A percentile compares a stretch with the other conserved stretches of the same genome.
These are phyloP conservation scores for Nicotiana benthamiana DNA, from an alignment of 257 asterid species.

Conservation along the genomic window DNA sequence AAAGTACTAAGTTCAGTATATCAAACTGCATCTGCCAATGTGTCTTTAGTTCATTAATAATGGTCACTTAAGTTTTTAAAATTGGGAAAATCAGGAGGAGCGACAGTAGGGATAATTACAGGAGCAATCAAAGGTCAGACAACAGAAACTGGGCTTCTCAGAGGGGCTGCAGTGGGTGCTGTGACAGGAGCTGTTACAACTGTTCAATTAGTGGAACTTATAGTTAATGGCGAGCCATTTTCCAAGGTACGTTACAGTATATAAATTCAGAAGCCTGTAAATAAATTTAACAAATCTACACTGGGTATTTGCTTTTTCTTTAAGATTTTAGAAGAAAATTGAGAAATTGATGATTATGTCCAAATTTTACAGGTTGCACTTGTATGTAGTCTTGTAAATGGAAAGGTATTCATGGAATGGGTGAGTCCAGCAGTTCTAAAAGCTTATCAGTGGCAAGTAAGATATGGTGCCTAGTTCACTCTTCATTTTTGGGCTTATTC, in stretches of 20 bases:
- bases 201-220: constrained; percentile 70
- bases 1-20: not conserved
- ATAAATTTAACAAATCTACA: not conserved
- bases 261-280: not conserved
- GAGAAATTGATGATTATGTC: not conserved
- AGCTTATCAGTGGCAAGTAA: constrained; percentile 95
- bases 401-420: constrained; percentile 97
- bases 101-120: constrained; percentile 55
- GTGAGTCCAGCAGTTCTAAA: constrained; percentile 91
- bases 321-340: not conserved
- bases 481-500: not conserved
- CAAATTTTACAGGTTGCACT: constrained; percentile 63
- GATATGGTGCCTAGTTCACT: not conserved
- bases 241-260: constrained; percentile 54
- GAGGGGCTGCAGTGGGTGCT: constrained; percentile 87
- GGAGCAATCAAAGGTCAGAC: constrained; percentile 94
- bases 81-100: constrained; percentile 55
- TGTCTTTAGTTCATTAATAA: not conserved
- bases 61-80: not conserved
- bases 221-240: constrained; percentile 69
- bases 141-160: constrained; percentile 76
- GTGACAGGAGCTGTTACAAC: constrained; percentile 83
- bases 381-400: constrained; percentile 69
- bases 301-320: not conserved
- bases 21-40: not conserved